Evolutionary conservation across 345 rosid genomes (phyloP).

Genomic region (Euphorbia pulcherrima): DNA sequence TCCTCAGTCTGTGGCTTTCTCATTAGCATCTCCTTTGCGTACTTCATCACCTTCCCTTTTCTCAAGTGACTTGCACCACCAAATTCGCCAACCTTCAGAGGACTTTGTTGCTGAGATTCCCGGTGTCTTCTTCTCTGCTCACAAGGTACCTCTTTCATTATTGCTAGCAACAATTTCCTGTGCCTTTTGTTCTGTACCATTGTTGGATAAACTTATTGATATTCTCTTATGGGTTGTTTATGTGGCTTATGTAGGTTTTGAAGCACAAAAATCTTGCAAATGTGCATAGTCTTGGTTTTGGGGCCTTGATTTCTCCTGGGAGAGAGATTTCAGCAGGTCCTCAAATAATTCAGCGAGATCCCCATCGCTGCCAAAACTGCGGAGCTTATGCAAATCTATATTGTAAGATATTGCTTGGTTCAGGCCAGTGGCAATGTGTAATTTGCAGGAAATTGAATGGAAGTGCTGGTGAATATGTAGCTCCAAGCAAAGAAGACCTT

Average conservation of each 20-base stretch:
- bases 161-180: background rate
- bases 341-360: slow-evolving; percentile 74
- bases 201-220: background rate
- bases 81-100: slow-evolving; percentile 49
- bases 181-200: background rate
- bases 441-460: slow-evolving; percentile 68
- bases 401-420: slow-evolving; percentile 73
- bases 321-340: slow-evolving; percentile 74
- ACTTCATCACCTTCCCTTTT: slow-evolving; percentile 74
- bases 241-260: slow-evolving; percentile 49
- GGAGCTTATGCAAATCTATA: slow-evolving; percentile 90
- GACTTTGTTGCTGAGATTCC: slow-evolving; percentile 50
- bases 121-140: slow-evolving; percentile 69
- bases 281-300: slow-evolving; percentile 85
- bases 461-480: slow-evolving; percentile 83
- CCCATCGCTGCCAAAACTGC: slow-evolving; percentile 84
- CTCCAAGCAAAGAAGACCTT: slow-evolving; percentile 70
- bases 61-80: slow-evolving; percentile 58
- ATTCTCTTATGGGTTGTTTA: background rate
- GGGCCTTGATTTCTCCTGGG: slow-evolving; percentile 87
- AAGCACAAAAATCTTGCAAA: slow-evolving; percentile 87
- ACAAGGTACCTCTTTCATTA: slow-evolving; percentile 50
- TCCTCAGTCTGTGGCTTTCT: slow-evolving; percentile 84
- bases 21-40: slow-evolving; percentile 70
- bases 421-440: slow-evolving; percentile 97